Evolutionary conservation across 2,329 filamentous ascomycete genomes (phyloP), one percentile per base, ranked within the genome.

Genomic region (Emergomyces pasteurianus): DNA sequence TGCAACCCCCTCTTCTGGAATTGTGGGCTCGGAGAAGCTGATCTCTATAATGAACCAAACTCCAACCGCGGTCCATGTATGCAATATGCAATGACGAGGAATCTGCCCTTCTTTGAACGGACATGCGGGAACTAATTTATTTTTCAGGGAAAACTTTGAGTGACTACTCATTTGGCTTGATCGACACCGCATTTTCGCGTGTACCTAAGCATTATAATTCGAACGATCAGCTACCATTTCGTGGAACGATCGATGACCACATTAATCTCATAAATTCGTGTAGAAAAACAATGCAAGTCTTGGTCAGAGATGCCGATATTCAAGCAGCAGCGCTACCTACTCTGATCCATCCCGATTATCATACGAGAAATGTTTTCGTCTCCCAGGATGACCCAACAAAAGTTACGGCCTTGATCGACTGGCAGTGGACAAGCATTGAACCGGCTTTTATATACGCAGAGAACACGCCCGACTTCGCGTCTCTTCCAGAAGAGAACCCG

Each of bases 301-400:
- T 72, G 21, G 36, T 62, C 23, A 6, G 63, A 58, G 66, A 69
- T 49, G 60, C 65, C 31, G 64, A 63, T 9, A 63, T 72, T 21
- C 59, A 67, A 55, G 52, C 65, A 2, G 64, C 65, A 9, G 64
- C 65, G 18, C 49, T 57, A 1, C 68, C 67, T 21, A 43, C 60
- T 49, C 52, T 73, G 5, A 54, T 70, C 31, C 70, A 74, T 58
- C 59, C 70, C 4, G 71, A 74, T 56, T 67, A 72, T 12, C 62
- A 74, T 59, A 71, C 66, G 57, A 60, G 72, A 34, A 74, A 74
- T 52, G 72, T 74, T 3, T 72, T 65, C 43, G 67, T 74, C 31
- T 71, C 70, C 2, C 50, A 63, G 5, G 62, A 69, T 10, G 70
- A 73, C 9, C 69, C 67, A 47, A 69, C 69, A 0, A 8, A 63